Base-by-base conservation (phyloP, 208 protist genomes). In the Crithidia acanthocephali region DNA sequence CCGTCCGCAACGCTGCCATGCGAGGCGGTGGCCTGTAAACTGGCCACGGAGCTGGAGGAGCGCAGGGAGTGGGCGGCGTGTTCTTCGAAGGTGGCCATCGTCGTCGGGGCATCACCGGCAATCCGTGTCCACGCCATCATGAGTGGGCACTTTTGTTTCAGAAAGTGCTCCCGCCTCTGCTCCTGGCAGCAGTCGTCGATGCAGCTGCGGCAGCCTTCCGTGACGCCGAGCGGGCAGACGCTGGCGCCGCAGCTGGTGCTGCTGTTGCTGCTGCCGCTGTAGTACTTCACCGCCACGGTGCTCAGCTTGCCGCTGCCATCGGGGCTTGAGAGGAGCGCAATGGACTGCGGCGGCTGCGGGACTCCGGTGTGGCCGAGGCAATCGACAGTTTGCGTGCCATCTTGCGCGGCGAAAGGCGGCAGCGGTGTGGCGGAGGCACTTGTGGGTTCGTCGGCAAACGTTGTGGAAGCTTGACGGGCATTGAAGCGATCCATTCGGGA, bases 181-280 rank as follows among this genome's bases (percentile, higher is more conserved):
- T 77, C 72, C 33, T 70, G 47, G 48, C 50, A 59, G 35, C 45
- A 47, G 28, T 70, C 57, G 18, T 44, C n/a, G 40, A 77, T 77
- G 58, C 35, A 77, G 37, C 51, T 50, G 23, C 72, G 64, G 40
- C 62, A 77, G 37, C 72, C 56, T 20, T 70, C 56, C n/a, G 72
- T 71, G 42, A 77, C 72, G 3, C 61, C 33, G 32, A 70, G n/a
- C 23, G 44, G n/a, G 11, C 64, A 9, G 15, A 8, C 23, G 8
- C 9, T n/a, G n/a, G 20, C 23, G 20, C 60, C 30, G 30, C n/a
- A 30, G 60, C 60, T 16, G n/a, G 20, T 45, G 55, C 55, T 60
- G 55, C n/a, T 30, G 7, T 33, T 25, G 55, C 30, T 45, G 55
- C 7, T 45, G 55, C 35, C 35, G 35, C 35, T 40, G 8, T 40